Percentiles rank a stretch among this genome's conserved stretches.
These are phyloP conservation scores for Colletotrichum nymphaeae DNA, from an alignment of 2,329 filamentous ascomycete species.

Conservation along the genomic window DNA sequence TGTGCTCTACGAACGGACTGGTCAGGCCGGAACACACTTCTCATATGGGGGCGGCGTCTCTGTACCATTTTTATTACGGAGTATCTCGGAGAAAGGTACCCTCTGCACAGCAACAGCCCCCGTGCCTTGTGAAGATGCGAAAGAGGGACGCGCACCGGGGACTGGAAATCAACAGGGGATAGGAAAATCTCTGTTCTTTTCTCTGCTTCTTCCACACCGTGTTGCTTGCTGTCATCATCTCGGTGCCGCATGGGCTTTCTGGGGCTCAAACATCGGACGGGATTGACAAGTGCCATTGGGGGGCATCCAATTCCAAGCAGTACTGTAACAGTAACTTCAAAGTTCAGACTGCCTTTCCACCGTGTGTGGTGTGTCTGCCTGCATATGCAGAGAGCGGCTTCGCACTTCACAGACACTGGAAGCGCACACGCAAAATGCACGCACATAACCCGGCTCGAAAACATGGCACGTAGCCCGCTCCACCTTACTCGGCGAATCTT, in stretches of 20 bases:
- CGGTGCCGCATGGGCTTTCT: not conserved
- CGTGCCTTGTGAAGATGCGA: not conserved
- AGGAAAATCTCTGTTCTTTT: not conserved
- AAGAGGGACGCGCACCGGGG: not conserved
- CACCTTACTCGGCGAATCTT: not conserved
- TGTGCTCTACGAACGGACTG: not conserved
- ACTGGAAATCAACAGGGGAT: not conserved
- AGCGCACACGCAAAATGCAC: not conserved
- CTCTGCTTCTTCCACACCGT: not conserved
- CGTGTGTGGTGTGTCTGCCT: slow-evolving; percentile 2
- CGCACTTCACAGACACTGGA: slow-evolving; percentile 8
- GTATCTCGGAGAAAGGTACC: not conserved
- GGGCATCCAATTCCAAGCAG: not conserved
- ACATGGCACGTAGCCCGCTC: not conserved
- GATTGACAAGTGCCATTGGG: slow-evolving; percentile 18
- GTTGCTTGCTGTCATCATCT: slow-evolving; percentile 5
- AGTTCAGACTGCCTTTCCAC: not conserved
- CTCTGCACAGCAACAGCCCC: not conserved
- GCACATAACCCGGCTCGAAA: not conserved
- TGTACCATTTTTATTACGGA: not conserved
- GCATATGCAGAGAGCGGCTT: slow-evolving; percentile 16
- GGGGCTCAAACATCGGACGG: slow-evolving; percentile 12
- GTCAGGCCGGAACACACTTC: not conserved
- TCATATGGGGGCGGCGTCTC: not conserved
- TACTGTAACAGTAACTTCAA: no score